Conservation (phyloP, 192 early-diverging fungal species). For the Phlyctochytrium bullatum region DNA sequence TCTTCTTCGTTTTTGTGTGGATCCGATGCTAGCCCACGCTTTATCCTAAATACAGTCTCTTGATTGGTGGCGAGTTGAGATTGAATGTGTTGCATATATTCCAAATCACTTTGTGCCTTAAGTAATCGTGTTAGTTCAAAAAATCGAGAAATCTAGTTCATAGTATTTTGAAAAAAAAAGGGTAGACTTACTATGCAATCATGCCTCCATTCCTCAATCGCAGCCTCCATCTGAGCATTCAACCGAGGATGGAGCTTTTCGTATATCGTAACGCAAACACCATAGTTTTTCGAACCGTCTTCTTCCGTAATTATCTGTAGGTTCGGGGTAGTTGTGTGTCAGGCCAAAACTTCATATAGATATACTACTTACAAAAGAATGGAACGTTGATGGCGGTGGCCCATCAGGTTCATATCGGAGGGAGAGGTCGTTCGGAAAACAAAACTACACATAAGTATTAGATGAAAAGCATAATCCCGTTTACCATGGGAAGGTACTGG, state of each 20-base stretch:
- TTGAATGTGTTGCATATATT: conserved; percentile 47
- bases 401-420: conserved; percentile 31
- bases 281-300: conserved; percentile 40
- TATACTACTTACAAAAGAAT: conserved; percentile 47
- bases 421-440: conserved; percentile 49
- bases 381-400: conserved; percentile 39
- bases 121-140: background rate
- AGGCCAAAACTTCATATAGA: conserved; percentile 5
- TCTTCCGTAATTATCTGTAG: conserved; percentile 46
- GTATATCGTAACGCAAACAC: conserved; percentile 45
- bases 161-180: background rate
- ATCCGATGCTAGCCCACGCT: conserved; percentile 14
- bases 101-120: conserved; percentile 34
- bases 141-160: background rate
- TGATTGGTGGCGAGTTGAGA: conserved; percentile 43
- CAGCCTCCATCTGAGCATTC: conserved; percentile 33
- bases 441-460: conserved; percentile 35
- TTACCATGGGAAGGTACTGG: conserved; percentile 41
- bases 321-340: background rate
- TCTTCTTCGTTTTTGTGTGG: background rate
- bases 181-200: conserved; percentile 27
- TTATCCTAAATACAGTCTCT: conserved; percentile 37
- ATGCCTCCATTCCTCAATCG: conserved; percentile 30
- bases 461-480: conserved; percentile 9
- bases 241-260: conserved; percentile 31